These are phyloP conservation scores for Halenospora varia DNA, from an alignment of 495 filamentous ascomycete genomes.

Conservation along the genomic window DNA sequence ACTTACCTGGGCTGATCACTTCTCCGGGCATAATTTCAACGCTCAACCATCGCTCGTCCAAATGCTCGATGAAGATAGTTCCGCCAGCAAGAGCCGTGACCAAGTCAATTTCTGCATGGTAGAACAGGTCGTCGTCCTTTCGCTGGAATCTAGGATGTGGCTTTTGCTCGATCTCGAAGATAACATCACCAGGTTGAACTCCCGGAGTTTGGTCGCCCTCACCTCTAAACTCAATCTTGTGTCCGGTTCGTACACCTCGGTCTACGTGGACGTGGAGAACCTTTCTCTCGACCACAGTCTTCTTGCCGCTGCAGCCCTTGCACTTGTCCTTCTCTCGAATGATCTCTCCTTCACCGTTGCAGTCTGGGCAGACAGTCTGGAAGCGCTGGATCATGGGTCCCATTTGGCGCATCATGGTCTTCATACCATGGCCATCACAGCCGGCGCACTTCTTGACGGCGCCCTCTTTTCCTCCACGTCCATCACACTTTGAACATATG, in stretches of 20 bases:
- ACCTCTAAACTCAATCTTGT: constrained; percentile 92
- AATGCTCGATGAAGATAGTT: constrained; percentile 84
- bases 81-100: constrained; percentile 93
- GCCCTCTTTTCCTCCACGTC: constrained; percentile 95
- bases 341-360: constrained; percentile 92
- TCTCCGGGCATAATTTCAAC: constrained; percentile 89
- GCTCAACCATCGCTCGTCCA: constrained; percentile 94
- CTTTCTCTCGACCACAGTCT: constrained; percentile 95
- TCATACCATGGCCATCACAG: constrained; percentile 94
- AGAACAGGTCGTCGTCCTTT: constrained; percentile 95
- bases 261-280: constrained; percentile 98
- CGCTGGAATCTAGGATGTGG: constrained; percentile 92
- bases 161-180: constrained; percentile 98
- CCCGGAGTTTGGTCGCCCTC: constrained; percentile 97
- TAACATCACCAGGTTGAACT: constrained; percentile 87
- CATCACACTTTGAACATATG: constrained; percentile 92
- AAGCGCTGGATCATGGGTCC: constrained; percentile 99
- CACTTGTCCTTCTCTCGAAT: constrained; percentile 95
- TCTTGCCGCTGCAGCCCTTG: constrained; percentile 93
- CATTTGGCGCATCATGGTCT: constrained; percentile 99
- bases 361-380: constrained; percentile 98
- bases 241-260: constrained; percentile 85
- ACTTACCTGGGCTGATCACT: constrained; percentile 86
- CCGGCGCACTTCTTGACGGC: constrained; percentile 86
- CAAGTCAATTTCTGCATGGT: constrained; percentile 91